Evolutionary conservation across 306 rosid species (phyloP).

Genomic region (Parietaria judaica): DNA sequence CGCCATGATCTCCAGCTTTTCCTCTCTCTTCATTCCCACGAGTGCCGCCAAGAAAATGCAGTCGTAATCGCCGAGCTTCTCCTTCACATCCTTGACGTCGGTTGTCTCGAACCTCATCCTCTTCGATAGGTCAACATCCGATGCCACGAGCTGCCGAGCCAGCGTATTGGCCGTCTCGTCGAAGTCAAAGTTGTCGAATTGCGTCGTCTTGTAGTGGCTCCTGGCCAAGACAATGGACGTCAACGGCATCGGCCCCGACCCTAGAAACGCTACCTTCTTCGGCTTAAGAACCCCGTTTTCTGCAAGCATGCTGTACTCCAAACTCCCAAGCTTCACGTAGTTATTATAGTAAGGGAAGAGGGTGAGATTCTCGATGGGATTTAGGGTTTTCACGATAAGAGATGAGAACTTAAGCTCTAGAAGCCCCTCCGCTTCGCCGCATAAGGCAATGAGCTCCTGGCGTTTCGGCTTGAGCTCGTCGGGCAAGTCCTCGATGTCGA

Average conservation of each 20-base stretch:
- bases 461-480: conserved; percentile 38
- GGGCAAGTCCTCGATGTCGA: conserved; percentile 41
- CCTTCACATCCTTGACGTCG: conserved; percentile 43
- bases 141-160: conserved; percentile 40
- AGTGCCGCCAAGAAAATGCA: conserved; percentile 70
- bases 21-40: conserved; percentile 51
- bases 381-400: conserved; percentile 31
- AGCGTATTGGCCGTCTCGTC: conserved; percentile 51
- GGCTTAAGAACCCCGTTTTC: conserved; percentile 34
- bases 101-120: conserved; percentile 64
- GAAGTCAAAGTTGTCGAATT: conserved; percentile 55
- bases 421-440: conserved; percentile 60
- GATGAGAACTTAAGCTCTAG: conserved; percentile 65
- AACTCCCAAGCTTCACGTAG: conserved; percentile 50
- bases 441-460: conserved; percentile 43
- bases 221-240: conserved; percentile 60
- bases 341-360: conserved; percentile 60
- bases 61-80: conserved; percentile 52
- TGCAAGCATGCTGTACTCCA: conserved; percentile 41
- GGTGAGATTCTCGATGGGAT: conserved; percentile 42
- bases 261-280: conserved; percentile 56
- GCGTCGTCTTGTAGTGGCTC: conserved; percentile 47
- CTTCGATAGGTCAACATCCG: conserved; percentile 42
- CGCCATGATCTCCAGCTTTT: conserved; percentile 43
- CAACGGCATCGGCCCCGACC: conserved; percentile 84